phyloP scores from a whole-genome alignment of 2,329 filamentous ascomycete genomes.

The Fusarium sp. region DNA sequence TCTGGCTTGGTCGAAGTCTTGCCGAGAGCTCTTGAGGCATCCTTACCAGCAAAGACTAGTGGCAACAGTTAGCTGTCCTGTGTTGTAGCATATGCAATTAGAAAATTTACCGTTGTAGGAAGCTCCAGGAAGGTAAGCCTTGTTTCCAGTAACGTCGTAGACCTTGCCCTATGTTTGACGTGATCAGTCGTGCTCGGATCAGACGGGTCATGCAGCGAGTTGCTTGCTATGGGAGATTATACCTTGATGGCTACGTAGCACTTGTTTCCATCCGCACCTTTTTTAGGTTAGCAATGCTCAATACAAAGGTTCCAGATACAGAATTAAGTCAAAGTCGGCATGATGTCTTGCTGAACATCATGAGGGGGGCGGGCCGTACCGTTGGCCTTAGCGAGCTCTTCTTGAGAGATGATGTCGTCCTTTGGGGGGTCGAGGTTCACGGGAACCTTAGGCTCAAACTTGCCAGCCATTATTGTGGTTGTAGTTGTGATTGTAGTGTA shows the following conservation, averaged over 20 bases:
- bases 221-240: conserved; percentile 32
- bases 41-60: conserved; percentile 93
- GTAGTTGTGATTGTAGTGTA: not conserved
- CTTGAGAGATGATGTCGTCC: conserved; percentile 83
- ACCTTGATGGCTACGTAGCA: conserved; percentile 79
- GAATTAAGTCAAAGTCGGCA: not conserved
- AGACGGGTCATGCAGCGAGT: not conserved
- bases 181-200: conserved; percentile 16
- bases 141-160: conserved; percentile 93
- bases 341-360: not conserved
- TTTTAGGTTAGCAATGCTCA: conserved; percentile 35
- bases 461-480: conserved; percentile 63
- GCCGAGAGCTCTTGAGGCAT: conserved; percentile 91
- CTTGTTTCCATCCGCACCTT: conserved; percentile 73
- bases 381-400: conserved; percentile 83
- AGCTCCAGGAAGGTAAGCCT: conserved; percentile 83
- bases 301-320: not conserved
- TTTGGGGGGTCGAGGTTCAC: conserved; percentile 86
- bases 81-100: not conserved
- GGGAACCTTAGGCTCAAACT: conserved; percentile 82
- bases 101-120: conserved; percentile 79
- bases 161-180: conserved; percentile 76
- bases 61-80: conserved; percentile 10
- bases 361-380: conserved; percentile 67
- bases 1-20: conserved; percentile 87